A percentile compares a stretch with the other conserved stretches of the same genome.
Conservation (phyloP, 495 filamentous ascomycete species). For the Aspergillus asperescens region DNA sequence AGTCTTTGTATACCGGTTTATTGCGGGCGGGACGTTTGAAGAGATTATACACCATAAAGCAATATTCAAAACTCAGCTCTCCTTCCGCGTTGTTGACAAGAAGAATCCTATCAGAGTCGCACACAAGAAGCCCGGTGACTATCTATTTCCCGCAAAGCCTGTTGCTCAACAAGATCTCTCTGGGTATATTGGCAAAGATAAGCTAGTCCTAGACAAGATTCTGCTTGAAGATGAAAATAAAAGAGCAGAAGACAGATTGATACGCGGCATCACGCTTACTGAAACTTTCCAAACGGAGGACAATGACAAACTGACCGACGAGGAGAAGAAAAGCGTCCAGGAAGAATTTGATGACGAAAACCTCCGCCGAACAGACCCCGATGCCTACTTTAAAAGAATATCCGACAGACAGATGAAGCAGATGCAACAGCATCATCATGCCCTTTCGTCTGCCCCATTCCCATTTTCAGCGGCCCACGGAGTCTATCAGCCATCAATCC, state of each 20-base stretch:
- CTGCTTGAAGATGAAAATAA: slow-evolving; percentile 32
- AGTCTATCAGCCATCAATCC: neutral
- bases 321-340: slow-evolving; percentile 47
- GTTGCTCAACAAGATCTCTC: slow-evolving; percentile 49
- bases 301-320: slow-evolving; percentile 50
- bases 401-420: slow-evolving; percentile 14
- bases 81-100: slow-evolving; percentile 75
- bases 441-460: neutral
- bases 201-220: slow-evolving; percentile 62
- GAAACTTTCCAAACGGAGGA: slow-evolving; percentile 56
- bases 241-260: slow-evolving; percentile 25
- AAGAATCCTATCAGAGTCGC: slow-evolving; percentile 62
- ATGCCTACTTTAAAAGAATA: slow-evolving; percentile 25
- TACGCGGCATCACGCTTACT: slow-evolving; percentile 50
- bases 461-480: neutral
- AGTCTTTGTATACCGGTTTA: slow-evolving; percentile 85
- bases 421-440: neutral
- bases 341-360: slow-evolving; percentile 39
- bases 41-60: slow-evolving; percentile 62
- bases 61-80: slow-evolving; percentile 75
- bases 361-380: slow-evolving; percentile 43
- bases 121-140: slow-evolving; percentile 42
- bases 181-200: slow-evolving; percentile 57
- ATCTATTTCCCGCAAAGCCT: slow-evolving; percentile 52
- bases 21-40: slow-evolving; percentile 75